Evolutionary conservation across 352 stramenopile genomes (phyloP).

Genomic region (Phytophthora hibernalis): DNA sequence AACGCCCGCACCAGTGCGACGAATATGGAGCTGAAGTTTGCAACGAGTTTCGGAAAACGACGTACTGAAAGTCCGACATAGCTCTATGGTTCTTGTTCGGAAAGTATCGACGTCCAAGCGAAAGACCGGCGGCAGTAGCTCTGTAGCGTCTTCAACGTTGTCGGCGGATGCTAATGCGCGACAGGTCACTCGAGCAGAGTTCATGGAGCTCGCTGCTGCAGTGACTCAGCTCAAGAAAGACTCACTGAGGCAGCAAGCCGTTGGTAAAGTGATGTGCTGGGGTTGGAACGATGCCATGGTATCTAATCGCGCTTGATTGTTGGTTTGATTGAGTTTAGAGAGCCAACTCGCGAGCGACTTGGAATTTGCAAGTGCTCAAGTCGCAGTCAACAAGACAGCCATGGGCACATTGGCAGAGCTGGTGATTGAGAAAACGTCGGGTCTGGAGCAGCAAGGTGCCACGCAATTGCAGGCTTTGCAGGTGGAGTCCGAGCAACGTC

Average conservation of each 20-base stretch:
- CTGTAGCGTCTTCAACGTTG: conserved; percentile 29
- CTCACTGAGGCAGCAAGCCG: conserved; percentile 39
- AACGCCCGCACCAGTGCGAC: conserved; percentile 21
- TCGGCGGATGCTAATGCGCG: conserved; percentile 49
- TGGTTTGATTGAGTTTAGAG: conserved; percentile 30
- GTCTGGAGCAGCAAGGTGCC: conserved; percentile 45
- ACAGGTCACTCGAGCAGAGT: conserved; percentile 61
- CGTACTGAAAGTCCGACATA: not conserved
- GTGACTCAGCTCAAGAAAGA: conserved; percentile 65
- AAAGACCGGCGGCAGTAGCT: conserved; percentile 17
- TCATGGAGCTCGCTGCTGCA: conserved; percentile 56
- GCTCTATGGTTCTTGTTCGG: conserved; percentile 20
- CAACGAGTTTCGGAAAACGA: conserved; percentile 15
- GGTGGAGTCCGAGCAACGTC: conserved; percentile 51
- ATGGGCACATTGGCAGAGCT: conserved; percentile 55
- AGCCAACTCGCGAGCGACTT: conserved; percentile 58
- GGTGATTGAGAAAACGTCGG: conserved; percentile 54
- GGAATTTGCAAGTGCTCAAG: conserved; percentile 53
- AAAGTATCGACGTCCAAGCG: conserved; percentile 28
- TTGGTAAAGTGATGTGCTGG: conserved; percentile 34
- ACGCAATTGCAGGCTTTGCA: conserved; percentile 55
- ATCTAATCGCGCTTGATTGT: not conserved
- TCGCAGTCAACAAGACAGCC: conserved; percentile 52
- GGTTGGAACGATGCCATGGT: not conserved
- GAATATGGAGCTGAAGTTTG: conserved; percentile 12